Percentiles rank a stretch among this genome's conserved stretches.
Evolutionary conservation across 306 rosid genomes (phyloP).

Genomic region (Hippophae gyantsensis): DNA sequence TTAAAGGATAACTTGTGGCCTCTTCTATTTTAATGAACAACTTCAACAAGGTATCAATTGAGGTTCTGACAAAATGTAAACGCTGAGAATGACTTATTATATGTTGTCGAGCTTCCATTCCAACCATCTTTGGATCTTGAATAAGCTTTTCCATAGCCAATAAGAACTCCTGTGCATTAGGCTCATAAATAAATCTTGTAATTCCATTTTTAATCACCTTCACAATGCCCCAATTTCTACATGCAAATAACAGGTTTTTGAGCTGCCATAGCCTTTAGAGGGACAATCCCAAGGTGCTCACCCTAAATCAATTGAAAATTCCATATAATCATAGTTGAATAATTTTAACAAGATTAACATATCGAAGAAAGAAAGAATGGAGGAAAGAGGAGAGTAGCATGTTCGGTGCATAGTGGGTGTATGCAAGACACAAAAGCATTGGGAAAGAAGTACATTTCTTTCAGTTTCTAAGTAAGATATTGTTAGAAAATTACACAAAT

Average conservation of each 20-base stretch:
- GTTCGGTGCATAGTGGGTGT: conserved; percentile 54
- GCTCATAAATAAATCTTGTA: conserved; percentile 64
- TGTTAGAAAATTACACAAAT: too few relatives aligned
- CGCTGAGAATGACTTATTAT: conserved; percentile 63
- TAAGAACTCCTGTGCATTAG: conserved; percentile 51
- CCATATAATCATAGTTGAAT: conserved; percentile 12
- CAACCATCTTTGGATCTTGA: conserved; percentile 42
- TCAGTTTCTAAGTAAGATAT: conserved; percentile 78
- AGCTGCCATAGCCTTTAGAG: conserved; percentile 95
- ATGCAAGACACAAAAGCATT: conserved; percentile 65
- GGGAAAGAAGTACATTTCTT: conserved; percentile 78
- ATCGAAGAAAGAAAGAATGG: too few relatives aligned
- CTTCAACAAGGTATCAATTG: conserved; percentile 49
- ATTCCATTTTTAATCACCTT: conserved; percentile 57
- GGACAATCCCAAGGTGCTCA: conserved; percentile 90
- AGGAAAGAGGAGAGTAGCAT: background rate
- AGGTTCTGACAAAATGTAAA: conserved; percentile 53
- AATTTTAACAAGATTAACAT: too few relatives aligned
- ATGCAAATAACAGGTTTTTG: conserved; percentile 79
- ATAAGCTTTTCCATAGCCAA: conserved; percentile 57
- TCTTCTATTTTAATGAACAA: conserved; percentile 41
- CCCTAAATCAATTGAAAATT: conserved; percentile 36
- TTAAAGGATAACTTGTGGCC: too few relatives aligned
- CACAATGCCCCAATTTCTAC: conserved; percentile 86
- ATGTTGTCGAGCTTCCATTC: conserved; percentile 73